Base-by-base conservation (phyloP, 257 asterid species). In the Lantana camara region DNA sequence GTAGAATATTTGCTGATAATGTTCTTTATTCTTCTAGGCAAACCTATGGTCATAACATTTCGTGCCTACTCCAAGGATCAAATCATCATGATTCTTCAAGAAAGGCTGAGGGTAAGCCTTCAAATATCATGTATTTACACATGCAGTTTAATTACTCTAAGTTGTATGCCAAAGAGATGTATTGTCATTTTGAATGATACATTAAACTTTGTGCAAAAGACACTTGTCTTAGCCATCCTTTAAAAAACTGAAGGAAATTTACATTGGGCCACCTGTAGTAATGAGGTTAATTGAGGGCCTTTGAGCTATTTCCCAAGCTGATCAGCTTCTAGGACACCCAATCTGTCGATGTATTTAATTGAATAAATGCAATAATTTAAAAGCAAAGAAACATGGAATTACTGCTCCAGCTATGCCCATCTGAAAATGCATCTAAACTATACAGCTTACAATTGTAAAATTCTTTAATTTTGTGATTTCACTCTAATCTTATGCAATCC, bases 51-150 rank as follows among this genome's bases (percentile, higher is more conserved):
- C 51, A 81, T 95, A 73, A 88, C 97, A 70, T 91, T 80, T 63
- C 84, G 91, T 23, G 91, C 99, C 37, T 95, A 95, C 78, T 80
- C 96, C 78, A 91, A 91, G 87, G 94, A 86, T 73, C 96, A 95
- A 77, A 91, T 95, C 75, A 78, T 86, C 67, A 67, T 60, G 55
- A 91, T 95, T 78, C 85, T 95, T 80, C 86, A 77, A 56, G 91
- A 88, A 70, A 88, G 99, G 75, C 70, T 95, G 37, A 58, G 53
- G 85, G 99, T 88, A 82, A 83, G 53, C 37, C 24, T 66, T 66
- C 67, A 51, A 41, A 32, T 63, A 38, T 30, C 54, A 35, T 53
- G 38, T 57, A 23, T 4, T 45, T 57, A 42, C 9, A 21, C 38
- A 22, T 63, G 35, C 48, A 20, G 23, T 46, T 22, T 51, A 24